Base-by-base conservation (phyloP, 441 rosid species). In the Geranium incanum region DNA sequence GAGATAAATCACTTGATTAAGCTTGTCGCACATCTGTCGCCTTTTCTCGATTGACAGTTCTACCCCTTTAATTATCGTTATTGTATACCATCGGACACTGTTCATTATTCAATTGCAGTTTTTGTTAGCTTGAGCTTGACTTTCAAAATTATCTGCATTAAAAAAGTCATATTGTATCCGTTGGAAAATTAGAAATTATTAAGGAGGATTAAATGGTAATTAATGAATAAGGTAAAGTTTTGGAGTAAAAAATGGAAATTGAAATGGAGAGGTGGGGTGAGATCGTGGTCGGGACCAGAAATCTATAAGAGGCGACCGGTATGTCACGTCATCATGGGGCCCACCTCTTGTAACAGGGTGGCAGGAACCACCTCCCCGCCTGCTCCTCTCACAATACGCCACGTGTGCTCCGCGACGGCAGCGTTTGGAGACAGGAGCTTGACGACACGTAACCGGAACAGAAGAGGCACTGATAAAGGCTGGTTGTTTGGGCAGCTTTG, bases 211-310 rank as follows among this genome's bases (percentile, higher is more conserved):
- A 11, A 28, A 28, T 28, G 33, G 33, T 28, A 28, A 28, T 28
- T 28, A 28, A 1, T 28, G 33, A 28, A 28, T 28, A 28, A 28
- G 33, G 33, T 28, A 28, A 28, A 28, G 21, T 21, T 21, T 21
- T 21, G 21, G 21, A 28, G 33, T 28, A 28, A 28, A 28, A 39
- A 39, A 39, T 39, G 4, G 5, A 39, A 39, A 39, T 28, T 28
- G 43, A 7, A 7, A 39, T 39, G 4, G 6, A 38, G 6, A 3
- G 5, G 41, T 9, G 9, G 7, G 5, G 36, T 33, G 57, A 57
- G 78, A 75, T 72, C 72, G 70, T 15, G 82, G 78, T 81, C 77
- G 77, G 85, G 82, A 75, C 79, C 81, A 38, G 71, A 67, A 23
- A 73, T 75, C 78, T 21, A 69, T 62, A 76, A 66, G 19, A 52